Percentiles rank a stretch among this genome's conserved stretches.
phyloP scores from a whole-genome alignment of 176 grass and related monocot species.

The Eleusine coracana region DNA sequence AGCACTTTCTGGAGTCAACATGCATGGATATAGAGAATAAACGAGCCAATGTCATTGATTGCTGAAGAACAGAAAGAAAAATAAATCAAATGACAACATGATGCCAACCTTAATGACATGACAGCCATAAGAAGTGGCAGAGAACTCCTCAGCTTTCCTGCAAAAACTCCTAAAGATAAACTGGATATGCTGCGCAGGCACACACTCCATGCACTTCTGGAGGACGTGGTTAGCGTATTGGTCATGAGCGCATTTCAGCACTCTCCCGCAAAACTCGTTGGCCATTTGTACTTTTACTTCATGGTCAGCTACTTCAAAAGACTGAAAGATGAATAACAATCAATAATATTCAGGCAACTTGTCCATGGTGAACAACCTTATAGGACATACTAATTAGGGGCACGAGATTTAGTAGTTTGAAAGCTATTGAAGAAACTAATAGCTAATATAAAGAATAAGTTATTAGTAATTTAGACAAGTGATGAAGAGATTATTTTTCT shows the following conservation, averaged over 20 bases:
- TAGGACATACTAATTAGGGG: too few species aligned
- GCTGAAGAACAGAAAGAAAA: too few species aligned
- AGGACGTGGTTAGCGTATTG: slow-evolving; percentile 60
- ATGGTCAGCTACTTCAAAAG: slow-evolving; percentile 51
- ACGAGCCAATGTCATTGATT: background rate
- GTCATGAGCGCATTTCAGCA: slow-evolving; percentile 51
- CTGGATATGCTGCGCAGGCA: slow-evolving; percentile 48
- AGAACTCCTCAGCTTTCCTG: slow-evolving; percentile 36
- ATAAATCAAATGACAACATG: too few species aligned
- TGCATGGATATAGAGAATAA: background rate
- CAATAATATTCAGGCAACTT: background rate
- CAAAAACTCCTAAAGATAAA: slow-evolving; percentile 49
- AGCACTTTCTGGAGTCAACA: slow-evolving; percentile 46
- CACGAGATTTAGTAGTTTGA: too few species aligned
- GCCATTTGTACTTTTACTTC: slow-evolving; percentile 57
- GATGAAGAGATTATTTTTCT: background rate
- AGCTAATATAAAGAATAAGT: background rate
- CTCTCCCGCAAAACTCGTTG: slow-evolving; percentile 49
- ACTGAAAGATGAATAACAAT: slow-evolving; percentile 24
- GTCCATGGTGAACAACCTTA: too few species aligned
- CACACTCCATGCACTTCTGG: slow-evolving; percentile 61
- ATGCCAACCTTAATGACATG: slow-evolving; percentile 62
- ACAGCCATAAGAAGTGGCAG: slow-evolving; percentile 44
- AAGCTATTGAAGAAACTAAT: too few species aligned
- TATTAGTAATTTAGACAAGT: background rate